Conservation (phyloP, 768 basidiomycete genomes). For the Ramaria rubella region DNA sequence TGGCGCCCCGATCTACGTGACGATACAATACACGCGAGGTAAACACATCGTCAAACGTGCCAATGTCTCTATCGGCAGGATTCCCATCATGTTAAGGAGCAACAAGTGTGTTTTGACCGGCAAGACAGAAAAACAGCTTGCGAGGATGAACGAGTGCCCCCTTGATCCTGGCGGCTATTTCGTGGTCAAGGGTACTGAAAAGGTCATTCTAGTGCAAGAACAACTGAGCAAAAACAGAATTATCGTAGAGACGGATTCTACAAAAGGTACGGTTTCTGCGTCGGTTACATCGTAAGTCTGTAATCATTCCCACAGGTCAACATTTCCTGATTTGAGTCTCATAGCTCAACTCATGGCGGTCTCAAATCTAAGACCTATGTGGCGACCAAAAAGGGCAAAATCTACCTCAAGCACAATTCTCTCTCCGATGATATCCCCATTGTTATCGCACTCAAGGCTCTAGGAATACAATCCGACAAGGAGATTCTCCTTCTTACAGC, state of each 20-base stretch:
- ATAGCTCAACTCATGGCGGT: constrained; percentile 72
- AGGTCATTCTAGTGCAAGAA: constrained; percentile 98
- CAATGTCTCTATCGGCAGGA: constrained; percentile 81
- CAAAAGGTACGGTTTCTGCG: constrained; percentile 87
- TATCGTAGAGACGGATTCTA: constrained; percentile 90
- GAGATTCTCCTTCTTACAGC: constrained; percentile 93
- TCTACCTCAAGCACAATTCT: constrained; percentile 96
- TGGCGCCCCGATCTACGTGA: constrained; percentile 86
- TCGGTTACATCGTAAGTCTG: constrained; percentile 87
- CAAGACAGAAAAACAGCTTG: constrained; percentile 70
- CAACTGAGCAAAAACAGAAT: constrained; percentile 99
- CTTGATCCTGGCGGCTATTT: constrained; percentile 99
- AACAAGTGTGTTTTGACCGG: constrained; percentile 89
- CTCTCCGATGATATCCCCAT: constrained; percentile 97
- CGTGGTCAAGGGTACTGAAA: constrained; percentile 98
- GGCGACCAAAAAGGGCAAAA: constrained; percentile 87
- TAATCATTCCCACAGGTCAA: neutral
- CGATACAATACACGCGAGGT: constrained; percentile 91
- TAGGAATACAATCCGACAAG: constrained; percentile 95
- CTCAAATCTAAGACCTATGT: constrained; percentile 98
- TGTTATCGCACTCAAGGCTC: constrained; percentile 90
- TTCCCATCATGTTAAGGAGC: constrained; percentile 96
- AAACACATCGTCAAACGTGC: constrained; percentile 77
- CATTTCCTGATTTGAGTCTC: constrained; percentile 3
- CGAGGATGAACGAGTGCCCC: constrained; percentile 95